phyloP scores from a whole-genome alignment of 768 basidiomycete genomes.

The Tulasnella sp. region DNA sequence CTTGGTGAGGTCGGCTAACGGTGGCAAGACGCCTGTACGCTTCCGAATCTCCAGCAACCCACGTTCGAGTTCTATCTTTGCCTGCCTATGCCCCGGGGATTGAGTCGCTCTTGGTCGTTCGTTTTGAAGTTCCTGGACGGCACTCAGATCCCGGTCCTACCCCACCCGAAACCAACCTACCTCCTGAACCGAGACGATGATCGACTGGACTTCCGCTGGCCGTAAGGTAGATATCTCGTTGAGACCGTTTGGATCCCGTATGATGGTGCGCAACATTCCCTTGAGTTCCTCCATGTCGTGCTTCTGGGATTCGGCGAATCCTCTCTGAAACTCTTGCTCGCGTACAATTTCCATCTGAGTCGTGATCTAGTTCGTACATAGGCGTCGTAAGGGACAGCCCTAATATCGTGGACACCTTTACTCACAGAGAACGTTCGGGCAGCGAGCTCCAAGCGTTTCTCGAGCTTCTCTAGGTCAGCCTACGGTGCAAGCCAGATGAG shows the following conservation, averaged over 20 bases:
- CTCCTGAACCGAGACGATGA: conserved; percentile 47
- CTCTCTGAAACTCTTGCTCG: conserved; percentile 6
- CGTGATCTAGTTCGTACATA: conserved; percentile 5
- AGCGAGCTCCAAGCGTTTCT: not conserved
- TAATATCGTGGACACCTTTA: not conserved
- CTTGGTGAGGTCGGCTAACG: conserved; percentile 46
- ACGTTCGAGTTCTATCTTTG: conserved; percentile 39
- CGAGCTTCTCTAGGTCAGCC: conserved; percentile 15
- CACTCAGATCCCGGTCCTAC: not conserved
- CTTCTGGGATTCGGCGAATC: conserved; percentile 7
- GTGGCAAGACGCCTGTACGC: conserved; percentile 44
- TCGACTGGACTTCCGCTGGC: conserved; percentile 40
- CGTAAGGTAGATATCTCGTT: conserved; percentile 36
- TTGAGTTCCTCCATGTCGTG: conserved; percentile 16
- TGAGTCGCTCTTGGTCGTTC: not conserved
- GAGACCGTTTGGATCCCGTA: conserved; percentile 41
- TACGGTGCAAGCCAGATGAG: not conserved
- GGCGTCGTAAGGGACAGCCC: not conserved
- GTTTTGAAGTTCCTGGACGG: conserved; percentile 40
- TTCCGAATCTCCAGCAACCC: conserved; percentile 44
- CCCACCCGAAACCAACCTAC: conserved; percentile 35
- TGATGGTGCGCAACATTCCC: conserved; percentile 40
- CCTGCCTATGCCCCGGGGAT: conserved; percentile 37
- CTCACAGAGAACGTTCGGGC: conserved; percentile 16
- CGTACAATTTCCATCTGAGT: conserved; percentile 16